phyloP scores from a whole-genome alignment of 169 alveolate species.

The Plasmodium coatneyi region DNA sequence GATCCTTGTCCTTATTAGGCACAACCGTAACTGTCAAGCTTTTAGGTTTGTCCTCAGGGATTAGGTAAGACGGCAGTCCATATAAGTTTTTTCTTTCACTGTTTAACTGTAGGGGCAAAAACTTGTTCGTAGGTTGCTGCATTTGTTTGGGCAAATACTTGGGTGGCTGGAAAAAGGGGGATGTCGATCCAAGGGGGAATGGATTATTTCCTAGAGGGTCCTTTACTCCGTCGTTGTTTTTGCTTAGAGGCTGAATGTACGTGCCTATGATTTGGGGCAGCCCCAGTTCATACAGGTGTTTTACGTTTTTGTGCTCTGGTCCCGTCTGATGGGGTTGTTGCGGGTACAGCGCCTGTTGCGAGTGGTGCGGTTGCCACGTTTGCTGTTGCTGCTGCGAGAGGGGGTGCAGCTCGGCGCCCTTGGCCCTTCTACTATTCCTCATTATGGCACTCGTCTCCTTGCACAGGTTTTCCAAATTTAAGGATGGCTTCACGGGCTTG shows the following conservation, averaged over 20 bases:
- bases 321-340: background rate
- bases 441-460: slow-evolving; percentile 44
- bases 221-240: background rate
- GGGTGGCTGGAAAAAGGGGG: slow-evolving; percentile 73
- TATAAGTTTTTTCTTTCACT: slow-evolving; percentile 49
- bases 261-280: slow-evolving; percentile 63
- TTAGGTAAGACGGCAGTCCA: slow-evolving; percentile 64
- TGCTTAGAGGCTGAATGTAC: slow-evolving; percentile 68
- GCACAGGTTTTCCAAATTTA: slow-evolving; percentile 69
- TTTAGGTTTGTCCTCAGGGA: slow-evolving; percentile 71
- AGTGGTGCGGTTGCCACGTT: background rate
- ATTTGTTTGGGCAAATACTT: slow-evolving; percentile 35
- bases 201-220: background rate
- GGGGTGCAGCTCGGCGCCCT: background rate
- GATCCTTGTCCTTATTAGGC: slow-evolving; percentile 68
- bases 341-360: background rate
- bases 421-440: slow-evolving; percentile 3
- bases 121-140: slow-evolving; percentile 16
- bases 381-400: background rate
- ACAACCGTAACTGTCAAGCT: slow-evolving; percentile 64
- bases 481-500: slow-evolving; percentile 67
- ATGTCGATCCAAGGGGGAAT: slow-evolving; percentile 43
- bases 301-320: slow-evolving; percentile 11
- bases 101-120: slow-evolving; percentile 7
- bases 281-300: slow-evolving; percentile 61